Base-by-base conservation (phyloP, 768 basidiomycete genomes). In the Boletus coccyginus region DNA sequence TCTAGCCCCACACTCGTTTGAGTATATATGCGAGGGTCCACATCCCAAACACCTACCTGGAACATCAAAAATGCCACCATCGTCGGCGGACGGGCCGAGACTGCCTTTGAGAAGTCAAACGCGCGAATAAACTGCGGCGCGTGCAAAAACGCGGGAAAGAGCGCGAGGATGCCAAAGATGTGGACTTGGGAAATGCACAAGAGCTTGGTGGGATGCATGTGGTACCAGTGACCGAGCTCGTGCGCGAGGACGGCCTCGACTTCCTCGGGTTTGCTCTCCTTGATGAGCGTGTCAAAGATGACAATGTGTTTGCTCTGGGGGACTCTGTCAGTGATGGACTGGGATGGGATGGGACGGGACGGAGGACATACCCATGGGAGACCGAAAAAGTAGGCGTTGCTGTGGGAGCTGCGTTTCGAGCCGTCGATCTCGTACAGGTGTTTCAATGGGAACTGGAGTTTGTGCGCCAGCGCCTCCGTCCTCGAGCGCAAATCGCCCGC, bases 311-410 rank as follows among this genome's bases (percentile, higher is more conserved):
- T 94, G 75, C 86, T 90, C 89, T 91, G 60, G 19, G 11, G 40
- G 17, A 21, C 1, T 16, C 5, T n/a, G 16, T 51, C 2, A 50
- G 32, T 17, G 36, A 33, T 41, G 17, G 11, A 33, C 32, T 12
- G 5, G 33, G 24, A 17, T 8, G 7, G 16, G 32, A 45, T 2
- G 31, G n/a, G n/a, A 3, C 8, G 29, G 17, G 10, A n/a, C 2
- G 45, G 19, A 33, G 42, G 4, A 74, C 78, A 41, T 48, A 92
- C 92, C 89, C 94, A 95, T 1, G 95, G 96, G 13, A 98, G 81
- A 56, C 96, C 96, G 61, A 94, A 98, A 79, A 98, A 98, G 76
- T 97, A 98, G n/a, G 95, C 95, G 62, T 98, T 98, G 63, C 88
- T 90, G 74, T 99, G 96, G 3, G 92, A 89, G 73, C 89, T 92